phyloP scores from a whole-genome alignment of 2,329 filamentous ascomycete species.

The Sclerotinia sclerotiorum region DNA sequence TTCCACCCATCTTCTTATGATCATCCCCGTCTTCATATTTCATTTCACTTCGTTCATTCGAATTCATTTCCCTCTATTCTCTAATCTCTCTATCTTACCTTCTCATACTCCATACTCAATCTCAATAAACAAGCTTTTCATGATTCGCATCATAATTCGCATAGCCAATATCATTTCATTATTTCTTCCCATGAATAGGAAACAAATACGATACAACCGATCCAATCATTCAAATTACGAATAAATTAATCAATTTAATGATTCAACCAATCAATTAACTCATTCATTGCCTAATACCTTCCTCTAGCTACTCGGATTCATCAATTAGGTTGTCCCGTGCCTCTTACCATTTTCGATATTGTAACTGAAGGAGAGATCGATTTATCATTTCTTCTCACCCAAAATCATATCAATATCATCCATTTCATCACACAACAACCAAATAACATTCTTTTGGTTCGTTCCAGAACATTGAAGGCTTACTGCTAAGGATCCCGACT shows the following conservation, averaged over 20 bases:
- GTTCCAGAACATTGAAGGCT: constrained; percentile 11
- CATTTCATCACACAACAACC: not conserved
- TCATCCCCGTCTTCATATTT: not conserved
- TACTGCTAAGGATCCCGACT: not conserved
- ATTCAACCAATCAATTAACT: not conserved
- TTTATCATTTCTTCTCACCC: not conserved
- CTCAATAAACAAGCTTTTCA: not conserved
- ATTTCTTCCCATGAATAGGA: not conserved
- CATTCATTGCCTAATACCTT: constrained; percentile 5
- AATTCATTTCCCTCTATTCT: not conserved
- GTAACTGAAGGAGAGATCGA: not conserved
- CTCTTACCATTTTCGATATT: constrained; percentile 1
- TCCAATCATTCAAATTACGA: constrained; percentile 11
- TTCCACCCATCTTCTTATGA: no score
- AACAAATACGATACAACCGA: not conserved
- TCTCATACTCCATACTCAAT: not conserved
- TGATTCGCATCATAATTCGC: not conserved
- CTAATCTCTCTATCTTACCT: not conserved
- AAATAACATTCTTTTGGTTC: not conserved
- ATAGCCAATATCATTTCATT: not conserved
- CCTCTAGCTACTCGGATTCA: not conserved
- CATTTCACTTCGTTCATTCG: no score
- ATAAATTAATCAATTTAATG: not conserved
- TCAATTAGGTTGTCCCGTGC: not conserved
- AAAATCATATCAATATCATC: not conserved